phyloP scores from a whole-genome alignment of 192 early-diverging fungal genomes.

The Pilaira anomala region DNA sequence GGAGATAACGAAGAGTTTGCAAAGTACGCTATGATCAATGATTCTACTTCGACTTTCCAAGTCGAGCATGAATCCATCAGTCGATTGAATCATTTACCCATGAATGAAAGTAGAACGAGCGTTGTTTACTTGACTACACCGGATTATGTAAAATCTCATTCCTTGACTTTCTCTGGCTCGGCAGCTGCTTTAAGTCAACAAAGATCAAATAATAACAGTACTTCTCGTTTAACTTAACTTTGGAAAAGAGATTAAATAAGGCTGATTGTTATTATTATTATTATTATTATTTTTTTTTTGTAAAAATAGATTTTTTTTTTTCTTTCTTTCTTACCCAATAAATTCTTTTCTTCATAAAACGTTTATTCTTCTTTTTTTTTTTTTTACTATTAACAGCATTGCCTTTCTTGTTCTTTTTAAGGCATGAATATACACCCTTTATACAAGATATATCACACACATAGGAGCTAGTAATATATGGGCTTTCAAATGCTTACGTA shows the following conservation, averaged over 20 bases:
- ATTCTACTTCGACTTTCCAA: neutral
- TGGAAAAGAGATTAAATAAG: neutral
- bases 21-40: conserved; percentile 23
- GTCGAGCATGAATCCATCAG: neutral
- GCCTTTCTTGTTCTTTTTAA: too few species aligned
- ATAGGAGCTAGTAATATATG: too few species aligned
- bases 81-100: neutral
- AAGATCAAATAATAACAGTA: neutral
- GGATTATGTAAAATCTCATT: conserved; percentile 25
- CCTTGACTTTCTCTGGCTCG: neutral
- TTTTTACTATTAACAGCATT: too few species aligned
- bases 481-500: too few species aligned
- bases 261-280: too few species aligned
- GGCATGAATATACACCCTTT: too few species aligned
- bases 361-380: too few species aligned
- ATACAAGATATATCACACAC: too few species aligned
- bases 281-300: too few species aligned
- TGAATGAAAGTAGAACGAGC: neutral
- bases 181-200: neutral
- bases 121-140: conserved; percentile 29
- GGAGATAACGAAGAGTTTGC: conserved; percentile 30
- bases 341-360: too few species aligned
- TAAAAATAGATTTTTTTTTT: too few species aligned
- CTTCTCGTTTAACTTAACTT: neutral
- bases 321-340: too few species aligned